phyloP scores from a whole-genome alignment of 139 green algal species.

The Edaphochlamys debaryana region DNA sequence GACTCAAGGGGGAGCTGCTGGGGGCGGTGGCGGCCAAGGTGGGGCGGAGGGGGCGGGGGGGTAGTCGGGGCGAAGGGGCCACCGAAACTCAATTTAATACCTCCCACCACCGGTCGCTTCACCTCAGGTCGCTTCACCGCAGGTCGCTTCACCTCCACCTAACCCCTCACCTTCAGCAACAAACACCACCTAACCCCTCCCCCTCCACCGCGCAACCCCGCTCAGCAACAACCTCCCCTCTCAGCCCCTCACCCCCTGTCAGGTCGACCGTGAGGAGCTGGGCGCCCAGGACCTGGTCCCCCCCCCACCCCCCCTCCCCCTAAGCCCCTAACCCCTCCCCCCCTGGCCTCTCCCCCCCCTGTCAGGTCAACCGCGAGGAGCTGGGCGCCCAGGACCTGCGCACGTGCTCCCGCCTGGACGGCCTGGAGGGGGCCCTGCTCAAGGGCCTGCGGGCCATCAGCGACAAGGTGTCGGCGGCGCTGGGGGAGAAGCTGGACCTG shows the following conservation, averaged over 20 bases:
- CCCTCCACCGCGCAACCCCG: too few species aligned
- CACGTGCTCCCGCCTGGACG: constrained; percentile 36
- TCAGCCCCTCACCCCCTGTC: too few species aligned
- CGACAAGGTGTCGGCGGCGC: constrained; percentile 56
- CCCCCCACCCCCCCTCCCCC: too few species aligned
- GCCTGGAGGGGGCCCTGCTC: constrained; percentile 56
- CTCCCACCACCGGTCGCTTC: too few species aligned
- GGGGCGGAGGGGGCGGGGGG: background rate
- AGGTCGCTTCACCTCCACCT: too few species aligned
- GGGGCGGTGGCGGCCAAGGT: constrained; percentile 23
- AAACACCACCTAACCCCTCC: background rate
- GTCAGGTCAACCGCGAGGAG: constrained; percentile 57
- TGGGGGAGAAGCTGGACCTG: constrained; percentile 60
- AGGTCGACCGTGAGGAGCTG: constrained; percentile 60
- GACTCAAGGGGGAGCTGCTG: constrained; percentile 46
- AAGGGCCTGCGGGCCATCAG: constrained; percentile 58
- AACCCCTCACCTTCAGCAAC: too few species aligned
- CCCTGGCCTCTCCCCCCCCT: too few species aligned
- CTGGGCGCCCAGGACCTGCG: constrained; percentile 36
- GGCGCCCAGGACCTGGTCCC: constrained; percentile 15
- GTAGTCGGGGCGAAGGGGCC: too few species aligned
- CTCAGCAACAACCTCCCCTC: too few species aligned
- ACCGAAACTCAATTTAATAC: too few species aligned
- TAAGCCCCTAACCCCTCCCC: too few species aligned
- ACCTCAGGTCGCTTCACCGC: too few species aligned